Evolutionary conservation across 768 basidiomycete species (phyloP).

Genomic region (Cyclocybe aegerita): DNA sequence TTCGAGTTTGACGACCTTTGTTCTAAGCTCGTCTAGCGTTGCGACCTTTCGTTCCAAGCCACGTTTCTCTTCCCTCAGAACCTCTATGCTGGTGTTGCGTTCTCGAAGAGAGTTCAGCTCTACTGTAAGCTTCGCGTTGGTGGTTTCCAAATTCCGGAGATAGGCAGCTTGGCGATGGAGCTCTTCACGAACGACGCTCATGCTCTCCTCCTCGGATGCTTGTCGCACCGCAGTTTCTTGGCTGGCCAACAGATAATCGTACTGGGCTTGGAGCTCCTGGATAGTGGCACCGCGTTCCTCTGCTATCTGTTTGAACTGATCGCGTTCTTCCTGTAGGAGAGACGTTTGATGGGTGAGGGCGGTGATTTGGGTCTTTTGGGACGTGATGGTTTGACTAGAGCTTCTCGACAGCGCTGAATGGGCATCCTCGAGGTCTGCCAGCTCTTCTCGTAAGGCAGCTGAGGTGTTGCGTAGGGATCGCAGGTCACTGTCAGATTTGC

Average conservation of each 20-base stretch:
- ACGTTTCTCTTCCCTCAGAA: constrained; percentile 74
- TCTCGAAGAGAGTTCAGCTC: constrained; percentile 58
- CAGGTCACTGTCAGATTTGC: constrained; percentile 49
- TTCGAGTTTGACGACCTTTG: constrained; percentile 55
- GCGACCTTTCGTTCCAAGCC: constrained; percentile 53
- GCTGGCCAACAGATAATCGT: constrained; percentile 42
- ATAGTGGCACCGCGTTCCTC: constrained; percentile 40
- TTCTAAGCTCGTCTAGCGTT: constrained; percentile 53
- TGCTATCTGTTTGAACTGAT: constrained; percentile 37
- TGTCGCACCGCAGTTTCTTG: constrained; percentile 27
- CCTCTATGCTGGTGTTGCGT: constrained; percentile 60
- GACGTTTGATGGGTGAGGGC: constrained; percentile 45
- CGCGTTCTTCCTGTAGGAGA: constrained; percentile 48
- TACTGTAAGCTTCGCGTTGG: constrained; percentile 52
- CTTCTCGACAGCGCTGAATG: constrained; percentile 47
- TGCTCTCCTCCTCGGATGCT: constrained; percentile 49
- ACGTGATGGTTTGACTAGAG: constrained; percentile 46
- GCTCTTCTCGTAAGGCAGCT: constrained; percentile 51
- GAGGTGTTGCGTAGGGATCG: constrained; percentile 50
- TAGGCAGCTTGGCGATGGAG: constrained; percentile 65
- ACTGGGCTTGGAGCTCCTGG: constrained; percentile 43
- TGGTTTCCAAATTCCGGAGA: constrained; percentile 55
- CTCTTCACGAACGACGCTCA: constrained; percentile 66
- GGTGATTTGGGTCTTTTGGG: constrained; percentile 52
- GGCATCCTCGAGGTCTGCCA: constrained; percentile 60